Conservation (phyloP, 805 yeast genomes). For the Ogataea zsoltii region DNA sequence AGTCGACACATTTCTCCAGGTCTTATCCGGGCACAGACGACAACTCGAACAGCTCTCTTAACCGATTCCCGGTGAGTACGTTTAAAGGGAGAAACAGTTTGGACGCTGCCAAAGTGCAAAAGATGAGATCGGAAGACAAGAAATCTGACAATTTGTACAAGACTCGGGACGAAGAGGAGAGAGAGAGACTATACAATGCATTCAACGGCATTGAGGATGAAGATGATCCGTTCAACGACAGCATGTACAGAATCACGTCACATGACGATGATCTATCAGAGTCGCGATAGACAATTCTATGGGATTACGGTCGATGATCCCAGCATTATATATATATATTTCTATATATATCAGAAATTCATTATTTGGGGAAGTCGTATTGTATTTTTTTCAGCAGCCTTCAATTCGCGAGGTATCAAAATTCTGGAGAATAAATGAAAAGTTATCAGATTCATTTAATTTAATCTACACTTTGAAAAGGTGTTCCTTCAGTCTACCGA, state of each 20-base stretch:
- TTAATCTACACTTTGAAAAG: no score
- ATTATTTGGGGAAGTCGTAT: no score
- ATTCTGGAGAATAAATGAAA: no score
- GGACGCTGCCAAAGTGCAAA: constrained; percentile 22
- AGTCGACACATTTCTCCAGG: constrained; percentile 16
- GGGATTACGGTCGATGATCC: no score
- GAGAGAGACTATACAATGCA: constrained; percentile 43
- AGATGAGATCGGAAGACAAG: neutral
- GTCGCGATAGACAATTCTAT: neutral
- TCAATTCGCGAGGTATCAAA: no score
- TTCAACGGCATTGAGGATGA: constrained; percentile 39
- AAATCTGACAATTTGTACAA: constrained; percentile 19
- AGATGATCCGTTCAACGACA: constrained; percentile 24
- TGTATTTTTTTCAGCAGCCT: no score
- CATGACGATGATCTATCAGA: constrained; percentile 14
- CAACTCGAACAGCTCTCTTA: constrained; percentile 14
- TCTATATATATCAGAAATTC: no score
- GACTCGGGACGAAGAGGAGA: constrained; percentile 35
- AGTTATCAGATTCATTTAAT: no score
- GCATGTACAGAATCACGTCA: constrained; percentile 26
- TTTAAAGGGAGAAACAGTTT: constrained; percentile 25
- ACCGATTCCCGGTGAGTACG: constrained; percentile 15
- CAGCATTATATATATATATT: no score
- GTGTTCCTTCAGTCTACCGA: no score
- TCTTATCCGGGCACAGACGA: constrained; percentile 14